Evolutionary conservation across 495 filamentous ascomycete genomes (phyloP).

Genomic region (Trichoderma virens): DNA sequence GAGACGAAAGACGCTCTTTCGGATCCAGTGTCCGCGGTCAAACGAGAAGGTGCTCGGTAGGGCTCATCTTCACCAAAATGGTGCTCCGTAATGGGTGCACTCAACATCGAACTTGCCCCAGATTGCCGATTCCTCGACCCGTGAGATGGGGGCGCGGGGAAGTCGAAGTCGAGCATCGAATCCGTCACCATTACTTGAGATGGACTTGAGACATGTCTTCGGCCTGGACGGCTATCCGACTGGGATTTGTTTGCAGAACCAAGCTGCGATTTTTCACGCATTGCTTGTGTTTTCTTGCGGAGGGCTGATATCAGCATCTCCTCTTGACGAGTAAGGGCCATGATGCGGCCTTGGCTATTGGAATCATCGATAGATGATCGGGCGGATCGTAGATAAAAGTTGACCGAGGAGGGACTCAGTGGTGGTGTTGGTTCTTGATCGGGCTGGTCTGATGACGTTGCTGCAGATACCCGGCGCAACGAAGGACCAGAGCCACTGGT

Average conservation of each 20-base stretch:
- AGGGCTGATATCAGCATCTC: conserved; percentile 75
- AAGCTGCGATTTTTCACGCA: conserved; percentile 60
- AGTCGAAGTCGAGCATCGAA: conserved; percentile 6
- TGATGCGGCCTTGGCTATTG: conserved; percentile 45
- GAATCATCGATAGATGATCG: conserved; percentile 18
- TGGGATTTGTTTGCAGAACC: conserved; percentile 42
- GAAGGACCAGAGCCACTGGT: not conserved
- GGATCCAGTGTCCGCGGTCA: not conserved
- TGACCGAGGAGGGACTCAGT: conserved; percentile 38
- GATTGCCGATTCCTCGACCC: not conserved
- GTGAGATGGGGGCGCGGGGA: conserved; percentile 1
- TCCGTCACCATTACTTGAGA: conserved; percentile 4
- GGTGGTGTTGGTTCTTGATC: conserved; percentile 37
- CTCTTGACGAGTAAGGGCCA: conserved; percentile 82
- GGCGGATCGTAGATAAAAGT: conserved; percentile 31
- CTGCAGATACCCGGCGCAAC: conserved; percentile 18
- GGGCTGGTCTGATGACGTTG: not conserved
- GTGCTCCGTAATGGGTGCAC: not conserved
- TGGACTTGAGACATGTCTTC: not conserved
- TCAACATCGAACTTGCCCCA: not conserved
- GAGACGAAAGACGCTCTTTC: not conserved
- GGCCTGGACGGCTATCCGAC: conserved; percentile 14
- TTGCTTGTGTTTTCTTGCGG: conserved; percentile 66
- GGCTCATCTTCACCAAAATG: not conserved
- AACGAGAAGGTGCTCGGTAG: not conserved